These are phyloP conservation scores for Effrenium voratum DNA, from an alignment of 73 alveolate species.

Conservation along the genomic window DNA sequence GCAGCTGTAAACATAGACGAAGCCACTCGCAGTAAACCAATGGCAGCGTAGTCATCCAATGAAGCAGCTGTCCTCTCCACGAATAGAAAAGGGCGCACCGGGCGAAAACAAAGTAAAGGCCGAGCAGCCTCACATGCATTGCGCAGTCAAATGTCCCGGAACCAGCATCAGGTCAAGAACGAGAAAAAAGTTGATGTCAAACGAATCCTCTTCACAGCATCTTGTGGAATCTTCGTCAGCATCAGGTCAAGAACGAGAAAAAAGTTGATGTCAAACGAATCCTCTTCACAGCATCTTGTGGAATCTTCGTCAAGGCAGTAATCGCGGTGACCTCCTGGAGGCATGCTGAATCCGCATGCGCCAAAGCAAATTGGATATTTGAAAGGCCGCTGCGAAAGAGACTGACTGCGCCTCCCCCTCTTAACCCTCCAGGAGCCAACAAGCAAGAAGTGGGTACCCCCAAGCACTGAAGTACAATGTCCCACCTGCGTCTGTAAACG, in stretches of 20 bases:
- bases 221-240: too few relatives aligned
- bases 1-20: not conserved
- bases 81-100: not conserved
- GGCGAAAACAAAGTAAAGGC: not conserved
- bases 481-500: not conserved
- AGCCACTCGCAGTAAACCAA: not conserved
- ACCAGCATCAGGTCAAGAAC: not conserved
- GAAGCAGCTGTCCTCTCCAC: not conserved
- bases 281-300: not conserved
- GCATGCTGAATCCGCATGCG: not conserved
- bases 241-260: not conserved
- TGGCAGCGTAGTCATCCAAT: not conserved
- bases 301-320: too few relatives aligned
- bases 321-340: too few relatives aligned
- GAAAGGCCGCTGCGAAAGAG: not conserved
- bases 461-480: not conserved
- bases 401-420: not conserved
- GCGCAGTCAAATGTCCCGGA: not conserved
- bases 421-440: not conserved
- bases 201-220: not conserved
- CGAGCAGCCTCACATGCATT: not conserved
- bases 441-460: not conserved
- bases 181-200: not conserved
- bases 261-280: not conserved
- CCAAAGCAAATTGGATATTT: not conserved